Conservation (phyloP, 2,329 filamentous ascomycete species). For the Sclerotinia borealis region DNA sequence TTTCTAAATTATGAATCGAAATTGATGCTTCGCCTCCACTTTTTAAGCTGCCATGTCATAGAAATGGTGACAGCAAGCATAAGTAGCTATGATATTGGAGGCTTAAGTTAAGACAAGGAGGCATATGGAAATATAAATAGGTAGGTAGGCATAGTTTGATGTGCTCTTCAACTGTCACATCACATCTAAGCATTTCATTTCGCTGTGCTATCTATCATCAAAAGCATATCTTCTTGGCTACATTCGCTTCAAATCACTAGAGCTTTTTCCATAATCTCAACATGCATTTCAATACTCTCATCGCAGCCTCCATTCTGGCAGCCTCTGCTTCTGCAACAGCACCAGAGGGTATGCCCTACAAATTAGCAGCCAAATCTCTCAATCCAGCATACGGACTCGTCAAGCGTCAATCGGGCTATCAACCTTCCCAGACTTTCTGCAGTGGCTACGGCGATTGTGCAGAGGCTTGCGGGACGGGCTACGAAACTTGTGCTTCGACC, state of each 20-base stretch:
- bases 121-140: background rate
- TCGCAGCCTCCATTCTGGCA: background rate
- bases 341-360: background rate
- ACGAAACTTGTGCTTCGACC: slow-evolving; percentile 5
- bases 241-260: background rate
- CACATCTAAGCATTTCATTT: background rate
- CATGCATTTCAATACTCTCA: background rate
- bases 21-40: slow-evolving; percentile 6
- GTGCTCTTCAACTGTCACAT: background rate
- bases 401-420: slow-evolving; percentile 12
- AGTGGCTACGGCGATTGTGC: slow-evolving; percentile 5
- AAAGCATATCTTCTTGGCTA: background rate
- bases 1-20: background rate
- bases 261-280: background rate
- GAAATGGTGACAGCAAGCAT: background rate
- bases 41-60: background rate
- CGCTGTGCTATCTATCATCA: background rate
- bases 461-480: slow-evolving; percentile 8
- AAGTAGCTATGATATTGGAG: background rate
- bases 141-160: background rate
- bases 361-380: slow-evolving; percentile 3
- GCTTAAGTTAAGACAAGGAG: background rate
- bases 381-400: background rate
- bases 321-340: background rate
- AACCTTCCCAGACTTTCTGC: slow-evolving; percentile 9